Conservation (phyloP, 257 asterid species). For the Forsythia suspensa region DNA sequence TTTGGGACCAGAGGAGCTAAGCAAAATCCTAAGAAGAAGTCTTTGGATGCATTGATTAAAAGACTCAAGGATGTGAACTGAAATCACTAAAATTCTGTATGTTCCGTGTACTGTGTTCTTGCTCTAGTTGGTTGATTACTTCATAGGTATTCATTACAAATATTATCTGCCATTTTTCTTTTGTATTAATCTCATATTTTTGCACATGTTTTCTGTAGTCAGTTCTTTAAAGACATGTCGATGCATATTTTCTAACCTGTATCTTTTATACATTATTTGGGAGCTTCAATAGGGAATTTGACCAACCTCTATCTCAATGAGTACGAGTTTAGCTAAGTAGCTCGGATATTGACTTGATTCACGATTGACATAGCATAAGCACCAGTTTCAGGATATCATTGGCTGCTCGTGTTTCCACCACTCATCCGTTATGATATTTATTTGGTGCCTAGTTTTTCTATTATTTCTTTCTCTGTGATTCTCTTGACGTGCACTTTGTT, state of each 20-base stretch:
- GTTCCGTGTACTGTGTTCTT: constrained; percentile 23
- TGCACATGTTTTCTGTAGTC: constrained; percentile 35
- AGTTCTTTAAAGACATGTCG: constrained; percentile 17
- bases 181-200: constrained; percentile 19
- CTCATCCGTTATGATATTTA: not conserved
- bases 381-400: not conserved
- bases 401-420: not conserved
- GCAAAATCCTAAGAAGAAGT: constrained; percentile 92
- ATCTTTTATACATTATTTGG: constrained; percentile 4
- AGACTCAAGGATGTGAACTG: constrained; percentile 86
- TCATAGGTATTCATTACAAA: constrained; percentile 27
- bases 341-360: not conserved
- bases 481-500: not conserved
- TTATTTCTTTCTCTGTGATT: not conserved
- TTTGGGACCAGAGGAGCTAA: constrained; percentile 90
- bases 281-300: not conserved
- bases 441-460: not conserved
- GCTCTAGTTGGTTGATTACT: constrained; percentile 40
- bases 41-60: constrained; percentile 84
- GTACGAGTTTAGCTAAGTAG: not conserved
- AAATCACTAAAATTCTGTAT: constrained; percentile 30
- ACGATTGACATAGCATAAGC: not conserved
- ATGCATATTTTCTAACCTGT: not conserved
- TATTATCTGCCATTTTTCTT: constrained; percentile 32
- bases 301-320: not conserved